Base-by-base conservation (phyloP, 169 alveolate genomes). In the Plasmodium knowlesi region DNA sequence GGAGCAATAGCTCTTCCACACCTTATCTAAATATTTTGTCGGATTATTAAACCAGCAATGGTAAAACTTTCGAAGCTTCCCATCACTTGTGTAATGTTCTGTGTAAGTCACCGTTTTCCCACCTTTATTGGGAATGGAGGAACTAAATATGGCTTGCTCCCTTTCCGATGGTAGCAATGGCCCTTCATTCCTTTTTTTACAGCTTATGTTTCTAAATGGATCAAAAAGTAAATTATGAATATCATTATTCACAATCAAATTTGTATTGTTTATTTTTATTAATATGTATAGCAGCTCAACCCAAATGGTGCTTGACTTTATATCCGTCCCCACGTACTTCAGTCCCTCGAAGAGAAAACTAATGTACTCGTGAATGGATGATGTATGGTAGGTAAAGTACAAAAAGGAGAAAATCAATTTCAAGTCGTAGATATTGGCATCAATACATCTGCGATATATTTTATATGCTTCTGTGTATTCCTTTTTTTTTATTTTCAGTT, bases 341-440 rank as follows among this genome's bases (percentile, higher is more conserved):
- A 92, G 46, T 6, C 76, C 96, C 37, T 78, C 94, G 81, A 96
- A 82, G 16, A 96, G 76, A 30, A 95, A 93, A 54, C 94, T 93
- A 32, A 96, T 96, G 81, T 96, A 96, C 92, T 96, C 97, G 71
- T 96, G 97, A 32, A 96, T 92, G 2, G 97, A 96, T 22, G 97
- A 96, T 34, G 95, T 96, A 80, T 95, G 97, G 81, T 96, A 96
- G 16, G 96, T 81, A 83, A 96, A 96, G 61, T 92, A 85, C 84
- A 96, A 92, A 84, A 92, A 96, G 8, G 94, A 89, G 32, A 39
- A 57, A 78, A 78, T 41, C 61, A 89, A 89, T 61, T 79, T 89
- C 46, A 89, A 79, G 71, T 89, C 94, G 53, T 78, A 89, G 32
- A 89, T 89, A 89, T 89, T 89, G 8, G 90, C 82, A 89, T 89